Evolutionary conservation across 1,139 yeast species (phyloP).

Genomic region (Pichia sp.): DNA sequence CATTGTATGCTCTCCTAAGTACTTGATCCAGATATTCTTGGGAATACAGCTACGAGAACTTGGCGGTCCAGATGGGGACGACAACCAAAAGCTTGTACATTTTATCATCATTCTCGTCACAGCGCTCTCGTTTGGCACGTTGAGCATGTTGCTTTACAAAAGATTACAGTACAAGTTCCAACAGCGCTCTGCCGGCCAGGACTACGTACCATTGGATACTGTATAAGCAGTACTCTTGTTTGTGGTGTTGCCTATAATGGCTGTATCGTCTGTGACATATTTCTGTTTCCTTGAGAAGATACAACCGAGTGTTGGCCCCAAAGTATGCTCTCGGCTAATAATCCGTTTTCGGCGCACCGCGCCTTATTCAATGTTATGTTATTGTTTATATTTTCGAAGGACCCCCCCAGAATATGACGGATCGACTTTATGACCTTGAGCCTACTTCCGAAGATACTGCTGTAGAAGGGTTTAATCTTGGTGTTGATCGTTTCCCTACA

Average conservation of each 20-base stretch:
- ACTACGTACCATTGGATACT: constrained; percentile 1
- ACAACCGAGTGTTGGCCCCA: too few relatives aligned
- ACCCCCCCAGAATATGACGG: background rate
- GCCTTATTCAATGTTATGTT: background rate
- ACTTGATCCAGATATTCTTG: constrained; percentile 69
- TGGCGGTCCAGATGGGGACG: constrained; percentile 52
- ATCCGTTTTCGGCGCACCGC: background rate
- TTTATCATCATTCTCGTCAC: constrained; percentile 60
- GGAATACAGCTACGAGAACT: constrained; percentile 73
- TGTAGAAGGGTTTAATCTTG: background rate
- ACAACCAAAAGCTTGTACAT: constrained; percentile 47
- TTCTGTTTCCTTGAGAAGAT: background rate
- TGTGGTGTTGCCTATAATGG: too few relatives aligned
- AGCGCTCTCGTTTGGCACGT: constrained; percentile 48
- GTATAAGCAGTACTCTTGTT: background rate
- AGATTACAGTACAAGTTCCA: constrained; percentile 44
- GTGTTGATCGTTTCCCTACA: background rate
- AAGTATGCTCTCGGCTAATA: background rate
- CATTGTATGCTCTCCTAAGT: constrained; percentile 72
- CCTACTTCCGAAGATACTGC: background rate
- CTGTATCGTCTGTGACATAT: too few relatives aligned
- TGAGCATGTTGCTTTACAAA: constrained; percentile 69
- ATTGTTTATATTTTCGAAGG: background rate
- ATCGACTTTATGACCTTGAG: background rate
- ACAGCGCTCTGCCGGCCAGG: constrained; percentile 1